Evolutionary conservation across 768 basidiomycete genomes (phyloP).

Genomic region (Leucogyrophana mollusca): DNA sequence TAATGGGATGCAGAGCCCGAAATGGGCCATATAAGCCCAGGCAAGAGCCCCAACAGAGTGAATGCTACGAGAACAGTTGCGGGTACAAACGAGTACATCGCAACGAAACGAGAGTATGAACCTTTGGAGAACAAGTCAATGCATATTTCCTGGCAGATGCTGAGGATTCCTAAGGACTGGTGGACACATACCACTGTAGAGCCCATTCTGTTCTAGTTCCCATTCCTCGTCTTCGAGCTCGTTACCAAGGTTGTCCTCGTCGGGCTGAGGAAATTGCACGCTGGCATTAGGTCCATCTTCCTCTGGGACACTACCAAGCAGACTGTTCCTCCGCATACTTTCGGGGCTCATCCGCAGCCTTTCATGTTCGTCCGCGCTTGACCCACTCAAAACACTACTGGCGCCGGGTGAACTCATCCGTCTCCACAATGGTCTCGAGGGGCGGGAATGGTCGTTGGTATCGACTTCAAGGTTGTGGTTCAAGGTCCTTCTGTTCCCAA

Average conservation of each 20-base stretch:
- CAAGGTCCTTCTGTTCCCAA: conserved; percentile 11
- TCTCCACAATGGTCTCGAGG: conserved; percentile 25
- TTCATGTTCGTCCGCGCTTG: conserved; percentile 24
- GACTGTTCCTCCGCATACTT: conserved; percentile 25
- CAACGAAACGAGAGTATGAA: conserved; percentile 55
- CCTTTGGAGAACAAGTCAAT: conserved; percentile 36
- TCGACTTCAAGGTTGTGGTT: conserved; percentile 13
- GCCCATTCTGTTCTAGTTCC: conserved; percentile 47
- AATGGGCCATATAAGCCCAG: conserved; percentile 46
- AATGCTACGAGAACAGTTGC: conserved; percentile 50
- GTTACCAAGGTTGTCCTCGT: conserved; percentile 21
- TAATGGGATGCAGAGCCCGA: conserved; percentile 38
- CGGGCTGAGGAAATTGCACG: conserved; percentile 7
- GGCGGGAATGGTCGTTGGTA: conserved; percentile 13
- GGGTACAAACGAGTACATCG: conserved; percentile 62
- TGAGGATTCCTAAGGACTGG: conserved; percentile 2
- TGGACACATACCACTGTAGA: conserved; percentile 44
- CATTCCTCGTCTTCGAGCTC: conserved; percentile 45
- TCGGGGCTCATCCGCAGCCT: conserved; percentile 33
- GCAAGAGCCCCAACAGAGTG: conserved; percentile 48
- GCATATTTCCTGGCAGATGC: conserved; percentile 5
- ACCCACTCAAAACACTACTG: conserved; percentile 28
- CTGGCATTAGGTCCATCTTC: conserved; percentile 23
- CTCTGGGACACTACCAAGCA: conserved; percentile 39
- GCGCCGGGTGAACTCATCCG: conserved; percentile 29